phyloP scores from a whole-genome alignment of 345 rosid genomes.

The Arabidopsis thaliana region TAIR10.1 NC_003074.8:670501-671000 shows the following conservation, averaged over 20 bases:
- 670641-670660: constrained; percentile 32
- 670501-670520: background rate
- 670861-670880: constrained; percentile 50
- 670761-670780: background rate
- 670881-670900: constrained; percentile 60
- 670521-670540: constrained; percentile 21
- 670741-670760: background rate
- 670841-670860: constrained; percentile 37
- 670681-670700: constrained; percentile 33
- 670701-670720: background rate
- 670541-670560: constrained; percentile 1
- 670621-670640: constrained; percentile 21
- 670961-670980: constrained; percentile 58
- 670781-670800: constrained; percentile 26
- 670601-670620: constrained; percentile 15
- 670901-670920: constrained; percentile 64
- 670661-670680: constrained; percentile 39
- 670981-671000: constrained; percentile 61
- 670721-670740: constrained; percentile 10
- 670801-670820: background rate
- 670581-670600: constrained; percentile 38
- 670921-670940: constrained; percentile 53
- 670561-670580: constrained; percentile 17
- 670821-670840: background rate
- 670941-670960: constrained; percentile 54